These are phyloP conservation scores for Venturiaceae sp. DNA, from an alignment of 2,329 filamentous ascomycete genomes.

Conservation along the genomic window DNA sequence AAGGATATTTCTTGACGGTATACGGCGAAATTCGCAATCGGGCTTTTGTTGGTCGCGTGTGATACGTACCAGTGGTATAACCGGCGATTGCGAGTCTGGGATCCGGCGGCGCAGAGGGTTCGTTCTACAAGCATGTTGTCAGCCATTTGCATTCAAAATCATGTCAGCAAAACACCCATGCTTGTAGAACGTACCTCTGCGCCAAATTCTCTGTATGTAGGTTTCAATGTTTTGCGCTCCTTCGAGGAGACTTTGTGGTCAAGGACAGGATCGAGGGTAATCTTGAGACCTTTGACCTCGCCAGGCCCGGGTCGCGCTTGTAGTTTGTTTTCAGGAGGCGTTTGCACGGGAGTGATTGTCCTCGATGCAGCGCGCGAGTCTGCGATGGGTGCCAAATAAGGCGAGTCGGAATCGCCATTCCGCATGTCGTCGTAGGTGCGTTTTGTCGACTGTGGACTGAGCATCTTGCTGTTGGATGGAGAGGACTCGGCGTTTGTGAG, in stretches of 20 bases:
- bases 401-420: conserved; percentile 16
- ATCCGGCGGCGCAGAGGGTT: conserved; percentile 70
- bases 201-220: conserved; percentile 43
- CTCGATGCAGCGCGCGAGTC: conserved; percentile 10
- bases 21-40: conserved; percentile 66
- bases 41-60: conserved; percentile 58
- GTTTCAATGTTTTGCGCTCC: conserved; percentile 42
- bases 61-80: conserved; percentile 43
- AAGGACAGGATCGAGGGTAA: conserved; percentile 53
- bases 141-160: conserved; percentile 9
- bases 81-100: conserved; percentile 64
- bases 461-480: conserved; percentile 46
- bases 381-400: conserved; percentile 22
- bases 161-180: conserved; percentile 9
- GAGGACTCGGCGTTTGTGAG: conserved; percentile 59
- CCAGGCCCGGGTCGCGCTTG: conserved; percentile 41
- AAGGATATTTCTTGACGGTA: conserved; percentile 69
- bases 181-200: conserved; percentile 26
- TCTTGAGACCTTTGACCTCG: conserved; percentile 47
- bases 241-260: conserved; percentile 47
- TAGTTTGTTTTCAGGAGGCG: conserved; percentile 30
- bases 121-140: conserved; percentile 47
- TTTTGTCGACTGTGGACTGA: conserved; percentile 41
- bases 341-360: conserved; percentile 33
- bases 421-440: conserved; percentile 25